Evolutionary conservation across 2,329 filamentous ascomycete species (phyloP).

Genomic region (Pleurostoma richardsiae): DNA sequence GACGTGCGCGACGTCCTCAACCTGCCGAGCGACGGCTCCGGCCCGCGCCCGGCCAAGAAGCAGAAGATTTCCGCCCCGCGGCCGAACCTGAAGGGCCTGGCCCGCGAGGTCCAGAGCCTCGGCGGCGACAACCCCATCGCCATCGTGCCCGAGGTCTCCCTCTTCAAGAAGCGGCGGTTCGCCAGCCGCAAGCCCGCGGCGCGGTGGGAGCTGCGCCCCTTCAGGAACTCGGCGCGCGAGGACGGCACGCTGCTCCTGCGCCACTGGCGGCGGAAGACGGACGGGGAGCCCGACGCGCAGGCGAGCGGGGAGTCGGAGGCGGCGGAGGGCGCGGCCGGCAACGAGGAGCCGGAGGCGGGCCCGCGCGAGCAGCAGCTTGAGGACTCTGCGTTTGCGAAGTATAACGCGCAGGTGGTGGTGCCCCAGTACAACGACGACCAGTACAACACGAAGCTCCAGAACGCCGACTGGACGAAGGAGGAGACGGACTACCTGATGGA

Average conservation of each 20-base stretch:
- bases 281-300: conserved; percentile 27
- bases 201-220: conserved; percentile 64
- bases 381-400: conserved; percentile 73
- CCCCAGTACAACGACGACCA: conserved; percentile 84
- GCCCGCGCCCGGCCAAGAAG: conserved; percentile 64
- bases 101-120: conserved; percentile 60
- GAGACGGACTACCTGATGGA: conserved; percentile 90
- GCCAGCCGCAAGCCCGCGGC: conserved; percentile 50
- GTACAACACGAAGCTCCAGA: conserved; percentile 71
- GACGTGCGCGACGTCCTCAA: conserved; percentile 89
- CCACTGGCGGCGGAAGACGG: conserved; percentile 73
- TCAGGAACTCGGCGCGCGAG: conserved; percentile 70
- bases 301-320: conserved; percentile 21
- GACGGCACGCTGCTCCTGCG: conserved; percentile 64
- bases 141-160: conserved; percentile 55
- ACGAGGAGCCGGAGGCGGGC: conserved; percentile 22
- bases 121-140: conserved; percentile 63
- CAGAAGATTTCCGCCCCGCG: conserved; percentile 60
- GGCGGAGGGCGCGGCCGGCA: conserved; percentile 27
- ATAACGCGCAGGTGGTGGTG: conserved; percentile 74
- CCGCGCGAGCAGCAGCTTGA: conserved; percentile 30
- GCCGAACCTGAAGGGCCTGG: conserved; percentile 57
- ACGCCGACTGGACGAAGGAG: conserved; percentile 78
- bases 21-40: conserved; percentile 56
- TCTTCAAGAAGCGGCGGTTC: conserved; percentile 55